Evolutionary conservation across 202 grass and related monocot species (phyloP), one percentile per base, ranked within the genome.

Genomic region (Zizania palustris): DNA sequence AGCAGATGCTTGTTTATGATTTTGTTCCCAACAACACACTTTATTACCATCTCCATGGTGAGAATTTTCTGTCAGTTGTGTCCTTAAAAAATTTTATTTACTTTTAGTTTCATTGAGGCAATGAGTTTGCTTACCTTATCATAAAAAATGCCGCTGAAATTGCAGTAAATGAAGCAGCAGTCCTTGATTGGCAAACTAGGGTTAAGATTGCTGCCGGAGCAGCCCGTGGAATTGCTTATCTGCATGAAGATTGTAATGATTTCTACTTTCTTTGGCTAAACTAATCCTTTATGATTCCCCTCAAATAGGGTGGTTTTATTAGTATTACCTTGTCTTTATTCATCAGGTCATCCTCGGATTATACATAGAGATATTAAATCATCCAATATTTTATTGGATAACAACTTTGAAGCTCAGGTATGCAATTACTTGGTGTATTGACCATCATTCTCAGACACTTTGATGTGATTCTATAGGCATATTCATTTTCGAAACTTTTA

Each of bases 311-410:
- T 85, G 18, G n/a, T 82, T 74, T 78, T 64, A 56, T 73, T 67
- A 79, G 4, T 42, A 10, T 78, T 75, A 51, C 37, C 49, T 22
- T 77, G 38, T 77, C 73, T 83, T 48, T 76, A n/a, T 89, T 79
- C 44, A 67, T 63, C 81, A 99, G 96, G 96, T 85, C 85, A 99
- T 91, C 96, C 96, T 46, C 83, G 96, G 60, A 99, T 99, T 84
- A 99, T 99, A 50, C 96, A 99, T 41, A 88, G 96, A 80, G 96
- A 99, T 85, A 99, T 99, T 90, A 99, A 99, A 73, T 99, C 96
- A 54, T 99, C 96, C 64, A 99, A 99, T 85, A 99, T 99, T 95
- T 86, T 99, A 37, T 79, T 99, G 80, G 89, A 99, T 79, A 87
- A 93, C 84, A 92, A 92, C 74, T 99, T 90, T 2, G 96, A 99